Conservation (phyloP, 2,329 filamentous ascomycete genomes). For the Pestalotiopsis fici region DNA sequence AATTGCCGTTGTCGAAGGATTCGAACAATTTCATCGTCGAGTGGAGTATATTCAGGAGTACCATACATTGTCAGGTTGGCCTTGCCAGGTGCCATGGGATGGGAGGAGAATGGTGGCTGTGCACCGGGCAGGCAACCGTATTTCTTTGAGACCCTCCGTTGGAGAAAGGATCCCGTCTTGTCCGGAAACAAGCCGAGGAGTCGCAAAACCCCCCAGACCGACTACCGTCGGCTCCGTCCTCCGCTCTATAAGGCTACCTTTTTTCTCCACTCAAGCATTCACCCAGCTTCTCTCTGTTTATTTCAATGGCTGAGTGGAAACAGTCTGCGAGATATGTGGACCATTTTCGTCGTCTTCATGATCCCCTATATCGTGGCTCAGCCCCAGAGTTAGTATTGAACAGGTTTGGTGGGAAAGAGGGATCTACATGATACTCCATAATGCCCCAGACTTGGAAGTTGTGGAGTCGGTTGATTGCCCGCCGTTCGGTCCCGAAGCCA, state of each 20-base stretch:
- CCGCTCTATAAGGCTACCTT: neutral
- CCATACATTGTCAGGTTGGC: neutral
- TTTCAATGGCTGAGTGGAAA: no score
- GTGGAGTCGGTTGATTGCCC: neutral
- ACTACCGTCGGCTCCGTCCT: neutral
- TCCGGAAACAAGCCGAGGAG: neutral
- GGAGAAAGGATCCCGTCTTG: neutral
- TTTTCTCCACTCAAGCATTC: neutral
- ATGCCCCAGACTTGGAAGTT: neutral
- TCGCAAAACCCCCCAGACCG: neutral
- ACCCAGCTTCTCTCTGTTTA: neutral
- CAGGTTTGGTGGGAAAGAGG: neutral
- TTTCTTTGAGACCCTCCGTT: neutral
- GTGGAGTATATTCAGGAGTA: neutral
- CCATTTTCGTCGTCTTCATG: neutral
- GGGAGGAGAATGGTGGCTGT: neutral
- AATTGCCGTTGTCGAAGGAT: neutral
- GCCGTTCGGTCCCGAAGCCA: neutral
- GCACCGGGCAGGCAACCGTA: neutral
- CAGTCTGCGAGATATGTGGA: neutral
- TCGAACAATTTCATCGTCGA: neutral
- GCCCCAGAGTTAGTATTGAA: neutral
- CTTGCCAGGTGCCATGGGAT: neutral
- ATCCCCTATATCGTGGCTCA: neutral
- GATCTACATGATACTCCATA: neutral